Conservation (phyloP, 441 rosid genomes). For the Erodium trifolium region DNA sequence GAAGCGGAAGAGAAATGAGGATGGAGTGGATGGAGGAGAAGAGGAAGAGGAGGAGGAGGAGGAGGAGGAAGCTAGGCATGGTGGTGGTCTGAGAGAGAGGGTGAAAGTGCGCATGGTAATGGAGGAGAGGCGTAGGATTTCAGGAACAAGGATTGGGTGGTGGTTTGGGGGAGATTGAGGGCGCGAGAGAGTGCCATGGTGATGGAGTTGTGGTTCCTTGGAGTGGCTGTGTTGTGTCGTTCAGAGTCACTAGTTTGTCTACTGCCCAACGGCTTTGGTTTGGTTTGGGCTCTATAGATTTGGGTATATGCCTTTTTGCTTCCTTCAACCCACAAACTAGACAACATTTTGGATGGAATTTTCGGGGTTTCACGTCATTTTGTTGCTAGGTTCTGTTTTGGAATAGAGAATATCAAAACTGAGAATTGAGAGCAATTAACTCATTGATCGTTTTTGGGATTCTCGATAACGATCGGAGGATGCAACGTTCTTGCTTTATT, state of each 20-base stretch:
- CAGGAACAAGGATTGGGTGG: neutral
- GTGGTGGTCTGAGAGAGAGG: conserved; percentile 24
- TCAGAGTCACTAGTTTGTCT: neutral
- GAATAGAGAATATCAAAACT: too few species aligned
- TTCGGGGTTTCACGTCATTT: too few species aligned
- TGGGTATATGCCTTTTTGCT: neutral
- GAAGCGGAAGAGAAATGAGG: conserved; percentile 36
- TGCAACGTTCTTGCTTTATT: too few species aligned
- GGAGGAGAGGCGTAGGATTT: neutral
- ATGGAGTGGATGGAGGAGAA: conserved; percentile 12
- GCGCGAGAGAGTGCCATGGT: neutral
- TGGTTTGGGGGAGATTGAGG: conserved; percentile 1
- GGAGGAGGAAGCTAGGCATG: conserved; percentile 22
- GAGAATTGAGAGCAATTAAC: too few species aligned
- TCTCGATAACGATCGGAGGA: too few species aligned
- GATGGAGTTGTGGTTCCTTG: neutral
- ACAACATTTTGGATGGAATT: too few species aligned
- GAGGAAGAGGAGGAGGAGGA: neutral
- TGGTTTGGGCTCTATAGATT: neutral
- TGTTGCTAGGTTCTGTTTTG: too few species aligned
- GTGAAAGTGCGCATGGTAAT: conserved; percentile 41
- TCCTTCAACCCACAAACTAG: too few species aligned
- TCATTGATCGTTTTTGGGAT: too few species aligned
- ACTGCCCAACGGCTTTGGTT: neutral
- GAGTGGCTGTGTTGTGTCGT: neutral